phyloP scores from a whole-genome alignment of 768 basidiomycete species.

The Kwoniella heveanensis region DNA sequence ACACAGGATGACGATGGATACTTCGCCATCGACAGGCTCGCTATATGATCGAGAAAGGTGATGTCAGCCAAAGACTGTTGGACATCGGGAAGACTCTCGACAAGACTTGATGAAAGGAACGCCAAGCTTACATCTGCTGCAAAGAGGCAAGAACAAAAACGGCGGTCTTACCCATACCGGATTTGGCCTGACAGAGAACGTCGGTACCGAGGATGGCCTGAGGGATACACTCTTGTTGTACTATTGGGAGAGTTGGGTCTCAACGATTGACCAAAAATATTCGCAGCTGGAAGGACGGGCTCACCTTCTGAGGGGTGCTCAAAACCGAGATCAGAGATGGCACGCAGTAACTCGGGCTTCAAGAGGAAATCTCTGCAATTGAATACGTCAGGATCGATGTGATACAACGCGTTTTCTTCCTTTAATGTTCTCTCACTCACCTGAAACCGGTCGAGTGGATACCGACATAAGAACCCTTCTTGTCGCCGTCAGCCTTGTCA shows the following conservation, averaged over 20 bases:
- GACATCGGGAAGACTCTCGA: no score
- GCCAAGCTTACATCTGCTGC: constrained; percentile 70
- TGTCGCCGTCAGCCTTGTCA: constrained; percentile 63
- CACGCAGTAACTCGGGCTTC: constrained; percentile 93
- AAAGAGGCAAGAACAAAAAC: constrained; percentile 97
- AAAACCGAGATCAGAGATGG: constrained; percentile 98
- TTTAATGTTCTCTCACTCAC: constrained; percentile 59
- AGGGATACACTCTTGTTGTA: constrained; percentile 99
- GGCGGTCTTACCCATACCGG: constrained; percentile 89
- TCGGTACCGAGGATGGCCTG: constrained; percentile 99
- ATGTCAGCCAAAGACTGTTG: background rate
- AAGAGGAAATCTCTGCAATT: constrained; percentile 84
- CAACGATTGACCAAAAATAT: background rate
- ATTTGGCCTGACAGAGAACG: constrained; percentile 98
- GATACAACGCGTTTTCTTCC: background rate
- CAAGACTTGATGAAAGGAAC: background rate
- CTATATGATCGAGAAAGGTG: constrained; percentile 19
- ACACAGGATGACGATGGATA: constrained; percentile 95
- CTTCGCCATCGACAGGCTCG: constrained; percentile 96
- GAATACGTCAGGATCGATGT: constrained; percentile 2
- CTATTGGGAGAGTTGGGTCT: constrained; percentile 58
- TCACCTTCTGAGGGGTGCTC: constrained; percentile 99
- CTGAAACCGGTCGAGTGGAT: constrained; percentile 99
- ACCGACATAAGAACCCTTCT: constrained; percentile 93
- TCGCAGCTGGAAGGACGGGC: no score